These are phyloP conservation scores for Crucibulum laeve DNA, from an alignment of 768 basidiomycete species.

Conservation along the genomic window DNA sequence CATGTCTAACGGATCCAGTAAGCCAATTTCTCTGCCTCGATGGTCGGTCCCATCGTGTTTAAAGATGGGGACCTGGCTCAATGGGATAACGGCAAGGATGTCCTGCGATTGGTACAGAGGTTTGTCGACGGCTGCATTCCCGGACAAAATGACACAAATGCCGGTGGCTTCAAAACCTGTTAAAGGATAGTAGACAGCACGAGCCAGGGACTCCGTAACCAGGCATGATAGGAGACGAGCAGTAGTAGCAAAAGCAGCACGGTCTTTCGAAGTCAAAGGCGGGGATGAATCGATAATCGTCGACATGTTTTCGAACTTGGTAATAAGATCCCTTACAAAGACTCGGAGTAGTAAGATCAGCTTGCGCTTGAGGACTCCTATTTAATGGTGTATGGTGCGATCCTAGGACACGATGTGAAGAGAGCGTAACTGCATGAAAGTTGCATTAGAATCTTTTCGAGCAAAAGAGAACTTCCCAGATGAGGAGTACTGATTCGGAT, in stretches of 20 bases:
- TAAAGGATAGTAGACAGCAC: conserved; percentile 42
- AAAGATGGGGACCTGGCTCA: conserved; percentile 43
- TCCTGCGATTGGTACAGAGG: conserved; percentile 24
- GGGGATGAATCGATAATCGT: conserved; percentile 12
- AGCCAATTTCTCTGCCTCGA: conserved; percentile 34
- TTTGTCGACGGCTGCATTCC: conserved; percentile 18
- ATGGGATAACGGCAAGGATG: conserved; percentile 43
- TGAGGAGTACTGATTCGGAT: too few relatives aligned
- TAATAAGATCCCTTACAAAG: too few relatives aligned
- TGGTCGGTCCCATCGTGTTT: conserved; percentile 26
- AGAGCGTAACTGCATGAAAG: too few relatives aligned
- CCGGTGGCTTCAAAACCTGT: conserved; percentile 28
- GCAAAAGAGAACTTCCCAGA: too few relatives aligned
- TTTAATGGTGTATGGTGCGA: neutral
- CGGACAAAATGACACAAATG: conserved; percentile 34
- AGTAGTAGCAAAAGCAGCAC: conserved; percentile 43
- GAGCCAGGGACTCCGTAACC: conserved; percentile 51
- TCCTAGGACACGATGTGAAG: too few relatives aligned
- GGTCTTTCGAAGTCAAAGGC: conserved; percentile 27
- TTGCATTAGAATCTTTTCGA: too few relatives aligned
- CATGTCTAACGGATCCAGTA: conserved; percentile 57
- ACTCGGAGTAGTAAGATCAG: too few relatives aligned
- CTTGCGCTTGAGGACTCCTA: neutral
- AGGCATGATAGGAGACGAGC: conserved; percentile 53
- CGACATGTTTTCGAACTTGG: neutral